phyloP scores from a whole-genome alignment of 805 yeast species.

The Teunomyces lycoperdinae region DNA sequence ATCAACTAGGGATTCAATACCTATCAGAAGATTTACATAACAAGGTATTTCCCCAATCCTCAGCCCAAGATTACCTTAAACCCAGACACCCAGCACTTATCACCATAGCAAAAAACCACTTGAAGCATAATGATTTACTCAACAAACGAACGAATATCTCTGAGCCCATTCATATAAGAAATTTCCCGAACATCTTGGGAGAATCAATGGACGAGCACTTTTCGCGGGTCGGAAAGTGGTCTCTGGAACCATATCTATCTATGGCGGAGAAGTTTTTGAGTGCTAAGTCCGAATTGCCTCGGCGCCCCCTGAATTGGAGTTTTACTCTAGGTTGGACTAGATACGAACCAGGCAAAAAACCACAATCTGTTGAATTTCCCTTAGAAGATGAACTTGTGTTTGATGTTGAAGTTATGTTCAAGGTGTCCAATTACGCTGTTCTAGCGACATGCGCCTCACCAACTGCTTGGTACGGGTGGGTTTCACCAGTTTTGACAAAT shows the following conservation, averaged over 20 bases:
- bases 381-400: constrained; percentile 70
- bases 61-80: constrained; percentile 25
- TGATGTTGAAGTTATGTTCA: constrained; percentile 87
- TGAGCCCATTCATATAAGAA: constrained; percentile 54
- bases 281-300: constrained; percentile 25
- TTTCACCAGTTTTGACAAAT: constrained; percentile 75
- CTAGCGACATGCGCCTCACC: constrained; percentile 77
- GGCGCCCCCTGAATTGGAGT: constrained; percentile 49
- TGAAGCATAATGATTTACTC: constrained; percentile 60
- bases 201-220: constrained; percentile 82
- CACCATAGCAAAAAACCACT: constrained; percentile 57
- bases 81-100: constrained; percentile 29
- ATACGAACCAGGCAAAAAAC: constrained; percentile 55
- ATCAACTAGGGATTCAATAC: constrained; percentile 80
- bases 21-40: constrained; percentile 55
- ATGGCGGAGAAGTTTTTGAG: constrained; percentile 45
- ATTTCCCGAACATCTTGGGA: constrained; percentile 76
- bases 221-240: constrained; percentile 57
- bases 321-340: constrained; percentile 77
- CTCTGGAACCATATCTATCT: constrained; percentile 58
- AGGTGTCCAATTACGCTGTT: constrained; percentile 68
- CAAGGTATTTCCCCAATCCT: constrained; percentile 54
- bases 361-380: constrained; percentile 65
- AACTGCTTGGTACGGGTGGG: constrained; percentile 92
- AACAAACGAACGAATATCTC: constrained; percentile 68